These are phyloP conservation scores for Chlamydomonas sp. DNA, from an alignment of 139 green algal species.

Conservation along the genomic window DNA sequence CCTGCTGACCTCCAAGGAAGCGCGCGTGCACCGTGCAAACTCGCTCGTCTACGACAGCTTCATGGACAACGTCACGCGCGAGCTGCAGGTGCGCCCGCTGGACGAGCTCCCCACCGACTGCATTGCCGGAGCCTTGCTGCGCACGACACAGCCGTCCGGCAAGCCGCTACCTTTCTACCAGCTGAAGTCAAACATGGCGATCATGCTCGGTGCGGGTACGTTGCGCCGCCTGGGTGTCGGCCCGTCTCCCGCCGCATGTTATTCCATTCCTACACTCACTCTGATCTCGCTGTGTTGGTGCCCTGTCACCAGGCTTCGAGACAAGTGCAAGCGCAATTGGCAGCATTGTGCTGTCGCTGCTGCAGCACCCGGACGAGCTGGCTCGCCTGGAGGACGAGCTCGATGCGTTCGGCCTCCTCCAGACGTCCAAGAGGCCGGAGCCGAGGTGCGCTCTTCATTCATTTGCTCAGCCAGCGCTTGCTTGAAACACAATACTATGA, in stretches of 20 bases:
- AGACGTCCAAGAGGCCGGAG: too few species aligned
- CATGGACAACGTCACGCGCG: too few species aligned
- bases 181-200: not conserved
- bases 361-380: not conserved
- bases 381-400: slow-evolving; percentile 7
- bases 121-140: slow-evolving; percentile 2
- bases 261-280: too few species aligned
- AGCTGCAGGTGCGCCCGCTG: too few species aligned
- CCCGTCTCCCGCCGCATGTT: too few species aligned
- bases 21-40: too few species aligned
- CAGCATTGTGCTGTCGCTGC: slow-evolving; percentile 5
- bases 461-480: too few species aligned
- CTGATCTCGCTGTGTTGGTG: not conserved
- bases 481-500: too few species aligned
- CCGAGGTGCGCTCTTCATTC: too few species aligned
- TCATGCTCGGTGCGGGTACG: not conserved
- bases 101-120: not conserved
- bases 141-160: not conserved
- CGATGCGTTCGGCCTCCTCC: not conserved
- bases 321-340: slow-evolving; percentile 7
- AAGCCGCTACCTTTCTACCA: not conserved
- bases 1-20: too few species aligned
- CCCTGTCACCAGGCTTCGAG: slow-evolving; percentile 9
- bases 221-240: not conserved
- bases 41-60: too few species aligned